Evolutionary conservation across 2,329 filamentous ascomycete species (phyloP).

Genomic region (Pyrenophora teres): DNA sequence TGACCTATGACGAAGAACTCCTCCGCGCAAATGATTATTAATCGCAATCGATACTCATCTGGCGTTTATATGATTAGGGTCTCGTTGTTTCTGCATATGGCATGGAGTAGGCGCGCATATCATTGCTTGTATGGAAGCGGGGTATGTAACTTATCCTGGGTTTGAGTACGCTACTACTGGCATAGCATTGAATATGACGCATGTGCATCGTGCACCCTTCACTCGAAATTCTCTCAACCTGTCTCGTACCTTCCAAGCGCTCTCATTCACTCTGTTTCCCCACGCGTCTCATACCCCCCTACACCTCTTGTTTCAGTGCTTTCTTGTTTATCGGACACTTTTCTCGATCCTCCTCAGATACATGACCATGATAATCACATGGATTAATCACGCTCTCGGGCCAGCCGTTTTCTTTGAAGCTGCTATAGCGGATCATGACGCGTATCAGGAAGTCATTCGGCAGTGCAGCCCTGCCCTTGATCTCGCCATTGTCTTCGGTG

Average conservation of each 20-base stretch:
- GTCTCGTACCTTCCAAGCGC: too few species aligned
- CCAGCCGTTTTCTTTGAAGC: not conserved
- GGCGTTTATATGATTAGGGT: conserved; percentile 13
- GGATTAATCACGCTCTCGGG: not conserved
- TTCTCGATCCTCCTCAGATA: not conserved
- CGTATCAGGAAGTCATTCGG: conserved; percentile 8
- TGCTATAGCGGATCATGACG: conserved; percentile 5
- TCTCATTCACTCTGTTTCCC: not conserved
- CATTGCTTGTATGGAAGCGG: conserved; percentile 4
- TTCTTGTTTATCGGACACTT: not conserved
- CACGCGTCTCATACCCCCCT: too few species aligned
- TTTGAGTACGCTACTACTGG: conserved; percentile 10
- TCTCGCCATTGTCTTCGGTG: not conserved
- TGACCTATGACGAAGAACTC: conserved; percentile 46
- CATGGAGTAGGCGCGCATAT: conserved; percentile 28
- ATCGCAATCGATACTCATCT: too few species aligned
- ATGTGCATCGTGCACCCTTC: not conserved
- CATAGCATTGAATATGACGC: conserved; percentile 21
- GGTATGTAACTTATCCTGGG: conserved; percentile 18
- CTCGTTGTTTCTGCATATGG: conserved; percentile 27
- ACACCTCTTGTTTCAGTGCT: too few species aligned
- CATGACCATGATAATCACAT: conserved; percentile 15
- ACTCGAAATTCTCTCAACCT: not conserved
- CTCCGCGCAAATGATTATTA: conserved; percentile 29
- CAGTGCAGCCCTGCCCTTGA: not conserved